Conservation (phyloP, 768 basidiomycete genomes). For the Pholiota microspora region DNA sequence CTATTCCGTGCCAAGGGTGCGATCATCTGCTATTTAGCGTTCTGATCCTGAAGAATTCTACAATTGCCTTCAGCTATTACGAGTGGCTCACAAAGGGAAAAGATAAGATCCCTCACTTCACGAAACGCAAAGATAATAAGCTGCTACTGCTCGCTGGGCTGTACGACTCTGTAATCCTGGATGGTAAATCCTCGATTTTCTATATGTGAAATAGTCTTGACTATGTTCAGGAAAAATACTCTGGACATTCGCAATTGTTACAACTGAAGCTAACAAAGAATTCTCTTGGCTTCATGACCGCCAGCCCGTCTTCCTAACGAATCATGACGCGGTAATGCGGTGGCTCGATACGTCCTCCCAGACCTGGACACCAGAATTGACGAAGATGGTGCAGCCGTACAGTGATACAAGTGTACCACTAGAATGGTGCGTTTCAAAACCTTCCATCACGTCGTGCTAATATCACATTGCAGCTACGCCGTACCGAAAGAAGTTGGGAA, state of each 20-base stretch:
- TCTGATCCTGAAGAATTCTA: not conserved
- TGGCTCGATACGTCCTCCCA: too few relatives aligned
- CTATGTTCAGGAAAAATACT: too few relatives aligned
- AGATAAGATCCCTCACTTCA: slow-evolving; percentile 79
- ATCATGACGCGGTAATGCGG: slow-evolving; percentile 53
- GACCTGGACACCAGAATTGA: slow-evolving; percentile 72
- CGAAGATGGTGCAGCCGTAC: slow-evolving; percentile 60
- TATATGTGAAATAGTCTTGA: too few relatives aligned
- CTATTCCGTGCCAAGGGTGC: slow-evolving; percentile 64
- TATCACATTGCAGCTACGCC: slow-evolving; percentile 57
- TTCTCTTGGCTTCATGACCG: slow-evolving; percentile 91
- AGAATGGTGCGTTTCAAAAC: slow-evolving; percentile 57
- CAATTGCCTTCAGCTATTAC: slow-evolving; percentile 66
- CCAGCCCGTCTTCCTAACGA: slow-evolving; percentile 78
- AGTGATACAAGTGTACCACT: too few relatives aligned
- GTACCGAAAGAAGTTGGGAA: slow-evolving; percentile 92
- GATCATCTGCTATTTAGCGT: slow-evolving; percentile 3
- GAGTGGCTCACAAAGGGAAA: slow-evolving; percentile 92
- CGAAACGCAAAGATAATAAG: slow-evolving; percentile 64
- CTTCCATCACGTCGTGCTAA: not conserved
- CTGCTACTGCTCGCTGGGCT: slow-evolving; percentile 90
- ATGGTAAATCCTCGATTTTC: too few relatives aligned
- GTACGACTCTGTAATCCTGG: slow-evolving; percentile 71
- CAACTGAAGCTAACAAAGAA: slow-evolving; percentile 68
- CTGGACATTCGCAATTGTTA: too few relatives aligned